Evolutionary conservation across 2,329 filamentous ascomycete species (phyloP).

Genomic region (Fusarium sp.): DNA sequence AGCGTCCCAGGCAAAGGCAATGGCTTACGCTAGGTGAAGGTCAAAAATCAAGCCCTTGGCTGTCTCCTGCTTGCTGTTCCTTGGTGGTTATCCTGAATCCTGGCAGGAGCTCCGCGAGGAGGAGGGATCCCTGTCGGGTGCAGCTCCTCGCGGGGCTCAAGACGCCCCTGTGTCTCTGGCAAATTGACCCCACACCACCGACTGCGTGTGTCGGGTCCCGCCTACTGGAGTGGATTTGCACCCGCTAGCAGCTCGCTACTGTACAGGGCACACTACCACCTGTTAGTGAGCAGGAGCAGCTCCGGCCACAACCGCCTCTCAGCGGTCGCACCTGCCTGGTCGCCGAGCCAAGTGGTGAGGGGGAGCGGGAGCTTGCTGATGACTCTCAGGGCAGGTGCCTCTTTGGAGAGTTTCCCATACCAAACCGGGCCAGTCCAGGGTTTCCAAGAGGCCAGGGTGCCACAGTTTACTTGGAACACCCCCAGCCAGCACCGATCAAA

Average conservation of each 20-base stretch:
- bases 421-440: slow-evolving; percentile 21
- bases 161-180: slow-evolving; percentile 31
- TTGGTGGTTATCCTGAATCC: slow-evolving; percentile 34
- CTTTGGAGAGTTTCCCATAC: slow-evolving; percentile 31
- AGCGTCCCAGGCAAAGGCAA: slow-evolving; percentile 11
- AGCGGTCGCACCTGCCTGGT: slow-evolving; percentile 30
- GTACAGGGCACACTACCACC: background rate
- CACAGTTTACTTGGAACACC: slow-evolving; percentile 15
- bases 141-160: slow-evolving; percentile 10
- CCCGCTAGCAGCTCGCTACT: too few species aligned
- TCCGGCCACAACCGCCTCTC: slow-evolving; percentile 37
- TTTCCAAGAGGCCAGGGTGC: slow-evolving; percentile 14
- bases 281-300: slow-evolving; percentile 14
- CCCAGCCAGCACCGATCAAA: background rate
- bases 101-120: slow-evolving; percentile 9
- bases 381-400: slow-evolving; percentile 42
- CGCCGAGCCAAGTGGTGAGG: slow-evolving; percentile 26
- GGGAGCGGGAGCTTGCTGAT: slow-evolving; percentile 41
- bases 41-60: slow-evolving; percentile 25
- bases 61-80: slow-evolving; percentile 18
- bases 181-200: slow-evolving; percentile 38
- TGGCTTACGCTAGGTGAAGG: slow-evolving; percentile 33
- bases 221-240: too few species aligned
- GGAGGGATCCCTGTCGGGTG: slow-evolving; percentile 25
- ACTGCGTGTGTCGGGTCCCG: background rate